Evolutionary conservation across 164 flowering plant genomes (phyloP).

Genomic region (Piper longum): DNA sequence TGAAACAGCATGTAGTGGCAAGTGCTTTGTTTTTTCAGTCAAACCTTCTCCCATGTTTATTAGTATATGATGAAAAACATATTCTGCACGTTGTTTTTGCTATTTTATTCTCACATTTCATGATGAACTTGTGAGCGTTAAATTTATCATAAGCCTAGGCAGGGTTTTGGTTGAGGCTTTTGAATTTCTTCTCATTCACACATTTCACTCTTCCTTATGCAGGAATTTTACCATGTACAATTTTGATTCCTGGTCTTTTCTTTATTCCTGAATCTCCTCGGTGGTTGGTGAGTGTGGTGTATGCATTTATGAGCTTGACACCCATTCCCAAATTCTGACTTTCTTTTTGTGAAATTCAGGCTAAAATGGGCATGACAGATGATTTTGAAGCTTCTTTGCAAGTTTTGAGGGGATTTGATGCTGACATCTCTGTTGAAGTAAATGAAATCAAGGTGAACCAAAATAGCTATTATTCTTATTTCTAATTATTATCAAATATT

Average conservation of each 20-base stretch:
- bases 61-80: no score
- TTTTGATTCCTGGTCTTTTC: constrained; percentile 83
- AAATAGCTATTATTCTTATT: background rate
- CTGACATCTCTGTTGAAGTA: constrained; percentile 77
- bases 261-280: constrained; percentile 97
- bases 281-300: constrained; percentile 62
- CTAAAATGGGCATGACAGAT: constrained; percentile 94
- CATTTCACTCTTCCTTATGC: constrained; percentile 6
- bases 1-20: no score
- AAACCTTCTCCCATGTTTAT: no score
- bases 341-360: constrained; percentile 28
- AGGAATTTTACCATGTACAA: constrained; percentile 81
- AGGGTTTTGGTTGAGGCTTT: background rate
- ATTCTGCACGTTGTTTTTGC: no score
- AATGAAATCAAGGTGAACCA: constrained; percentile 82
- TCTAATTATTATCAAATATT: no score
- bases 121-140: background rate
- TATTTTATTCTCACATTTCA: no score
- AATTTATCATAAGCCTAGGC: no score
- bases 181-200: background rate
- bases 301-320: constrained; percentile 1
- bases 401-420: constrained; percentile 90
- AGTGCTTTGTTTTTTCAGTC: no score
- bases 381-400: constrained; percentile 96
- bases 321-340: background rate